Evolutionary conservation across 805 yeast species (phyloP), one percentile per base, ranked within the genome.

Genomic region (Myxozyma neotropica): DNA sequence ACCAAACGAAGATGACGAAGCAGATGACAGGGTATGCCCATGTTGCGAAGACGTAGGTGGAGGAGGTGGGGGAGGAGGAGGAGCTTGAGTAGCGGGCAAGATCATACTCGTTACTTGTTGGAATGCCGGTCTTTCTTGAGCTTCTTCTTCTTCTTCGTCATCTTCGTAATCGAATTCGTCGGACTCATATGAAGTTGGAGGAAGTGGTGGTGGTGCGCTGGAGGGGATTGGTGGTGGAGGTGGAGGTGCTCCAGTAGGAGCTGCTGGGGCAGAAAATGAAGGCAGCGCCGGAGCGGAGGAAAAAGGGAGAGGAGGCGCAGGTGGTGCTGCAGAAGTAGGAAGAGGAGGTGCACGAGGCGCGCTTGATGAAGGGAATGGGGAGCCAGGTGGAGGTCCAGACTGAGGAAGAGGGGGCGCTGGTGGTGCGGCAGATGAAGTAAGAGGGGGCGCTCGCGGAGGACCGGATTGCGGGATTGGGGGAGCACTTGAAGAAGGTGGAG

Each of bases 241-340:
- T 40, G 68, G 63, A 6, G 70, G 65, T 44, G 65, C 43, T 58
- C 61, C n/a, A 57, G 58, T 1, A 53, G 62, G 51, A 15, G 57
- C 57, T 26, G 57, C 47, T 17, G 59, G 51, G 8, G 58, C 15
- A 23, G 66, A 17, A 17, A 57, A 19, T 13, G 50, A 36, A 26
- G 46, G 44, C 21, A 39, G 43, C 23, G 54, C 40, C 23, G 49
- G 21, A 58, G 55, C 21, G 52, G 70, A 61, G 29, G 60, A 35
- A 19, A 63, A 54, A 26, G 71, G 53, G 3, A 74, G 61, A n/a
- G 77, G 72, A 12, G 76, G 72, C 26, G 71, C 65, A 19, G 73
- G 58, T 26, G 73, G 71, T 1, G 68, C 65, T 13, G 23, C 43
- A 13, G 44, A 35, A 8, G 59, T 23, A 23, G 58, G 44, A 19